phyloP scores from a whole-genome alignment of 148 eudicot species.

The Rhododendron ferrugineum region DNA sequence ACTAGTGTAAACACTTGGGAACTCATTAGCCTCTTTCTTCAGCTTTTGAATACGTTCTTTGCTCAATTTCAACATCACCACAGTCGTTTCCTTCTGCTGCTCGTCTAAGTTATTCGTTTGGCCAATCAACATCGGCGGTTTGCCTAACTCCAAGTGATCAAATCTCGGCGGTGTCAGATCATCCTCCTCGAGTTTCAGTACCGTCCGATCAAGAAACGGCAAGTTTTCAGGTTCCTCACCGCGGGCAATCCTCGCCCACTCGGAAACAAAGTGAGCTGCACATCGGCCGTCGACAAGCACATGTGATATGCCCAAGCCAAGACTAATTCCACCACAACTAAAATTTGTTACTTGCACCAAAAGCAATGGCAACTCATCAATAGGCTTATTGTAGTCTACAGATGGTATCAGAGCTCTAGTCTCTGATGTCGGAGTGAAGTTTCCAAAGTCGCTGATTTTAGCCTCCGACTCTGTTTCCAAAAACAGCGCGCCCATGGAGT shows the following conservation, averaged over 20 bases:
- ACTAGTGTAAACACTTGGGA: not conserved
- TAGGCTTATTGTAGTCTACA: no score
- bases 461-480: no score
- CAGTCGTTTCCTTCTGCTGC: conserved; percentile 4
- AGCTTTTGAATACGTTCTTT: not conserved
- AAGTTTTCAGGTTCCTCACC: conserved; percentile 16
- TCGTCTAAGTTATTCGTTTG: conserved; percentile 8
- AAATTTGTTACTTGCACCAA: conserved; percentile 24
- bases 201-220: conserved; percentile 28
- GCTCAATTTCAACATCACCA: not conserved
- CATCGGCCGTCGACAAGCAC: conserved; percentile 34
- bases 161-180: not conserved
- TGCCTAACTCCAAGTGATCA: conserved; percentile 8
- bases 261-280: conserved; percentile 25
- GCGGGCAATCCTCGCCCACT: conserved; percentile 45
- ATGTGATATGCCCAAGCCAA: conserved; percentile 28
- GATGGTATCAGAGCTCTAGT: no score
- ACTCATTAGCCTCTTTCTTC: not conserved
- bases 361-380: no score
- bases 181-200: conserved; percentile 14
- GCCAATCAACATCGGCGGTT: conserved; percentile 14
- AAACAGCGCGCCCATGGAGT: no score
- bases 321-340: conserved; percentile 31
- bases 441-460: no score
- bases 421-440: no score